phyloP scores from a whole-genome alignment of 352 stramenopile genomes.

The Globisporangium emineosum region DNA sequence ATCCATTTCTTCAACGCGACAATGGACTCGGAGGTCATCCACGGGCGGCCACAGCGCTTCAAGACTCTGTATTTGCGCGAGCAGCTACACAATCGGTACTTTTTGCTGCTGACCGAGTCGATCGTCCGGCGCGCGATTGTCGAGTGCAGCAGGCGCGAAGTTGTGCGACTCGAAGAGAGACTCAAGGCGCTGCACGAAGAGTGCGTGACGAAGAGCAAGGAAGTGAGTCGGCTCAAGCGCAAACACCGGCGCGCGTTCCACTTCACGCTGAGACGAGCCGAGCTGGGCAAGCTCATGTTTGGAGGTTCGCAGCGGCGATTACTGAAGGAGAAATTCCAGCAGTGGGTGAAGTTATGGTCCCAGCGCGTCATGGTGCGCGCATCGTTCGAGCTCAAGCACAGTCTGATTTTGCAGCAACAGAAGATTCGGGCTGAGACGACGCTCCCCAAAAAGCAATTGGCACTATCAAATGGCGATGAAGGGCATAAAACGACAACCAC shows the following conservation, averaged over 20 bases:
- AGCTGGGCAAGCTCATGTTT: conserved; percentile 60
- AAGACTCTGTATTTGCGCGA: conserved; percentile 54
- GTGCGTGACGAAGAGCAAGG: conserved; percentile 41
- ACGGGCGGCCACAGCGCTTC: conserved; percentile 64
- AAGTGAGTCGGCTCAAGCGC: conserved; percentile 46
- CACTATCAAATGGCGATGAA: neutral
- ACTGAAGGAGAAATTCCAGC: conserved; percentile 48
- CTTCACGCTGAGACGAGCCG: conserved; percentile 41
- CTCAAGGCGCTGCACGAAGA: conserved; percentile 38
- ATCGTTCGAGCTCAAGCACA: conserved; percentile 69
- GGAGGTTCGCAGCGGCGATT: conserved; percentile 28
- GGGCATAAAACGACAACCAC: conserved; percentile 7
- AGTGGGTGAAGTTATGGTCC: conserved; percentile 61
- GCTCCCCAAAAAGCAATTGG: conserved; percentile 4
- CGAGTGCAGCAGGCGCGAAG: conserved; percentile 42
- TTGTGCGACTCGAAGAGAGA: conserved; percentile 29
- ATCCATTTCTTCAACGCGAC: conserved; percentile 48
- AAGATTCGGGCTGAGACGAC: conserved; percentile 23
- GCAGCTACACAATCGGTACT: conserved; percentile 51
- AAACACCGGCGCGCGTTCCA: conserved; percentile 41
- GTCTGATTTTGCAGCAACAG: conserved; percentile 52
- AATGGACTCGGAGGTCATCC: conserved; percentile 70
- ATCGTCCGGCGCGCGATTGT: conserved; percentile 50
- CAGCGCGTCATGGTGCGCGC: conserved; percentile 48
- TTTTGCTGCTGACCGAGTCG: conserved; percentile 54